These are phyloP conservation scores for Sclerotinia trifoliorum DNA, from an alignment of 2,329 filamentous ascomycete species.

Conservation along the genomic window DNA sequence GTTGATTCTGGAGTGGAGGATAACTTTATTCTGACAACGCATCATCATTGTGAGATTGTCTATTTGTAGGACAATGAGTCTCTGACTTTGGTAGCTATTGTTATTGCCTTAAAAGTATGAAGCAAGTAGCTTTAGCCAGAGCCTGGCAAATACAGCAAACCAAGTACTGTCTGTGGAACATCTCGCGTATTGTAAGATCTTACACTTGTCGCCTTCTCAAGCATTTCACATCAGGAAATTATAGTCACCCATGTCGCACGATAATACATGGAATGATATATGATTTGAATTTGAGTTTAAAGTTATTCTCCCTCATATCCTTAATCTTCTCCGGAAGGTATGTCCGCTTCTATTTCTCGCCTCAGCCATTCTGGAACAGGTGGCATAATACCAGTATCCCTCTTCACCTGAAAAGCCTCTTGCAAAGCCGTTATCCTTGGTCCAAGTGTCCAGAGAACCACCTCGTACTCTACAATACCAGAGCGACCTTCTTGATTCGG, in stretches of 20 bases:
- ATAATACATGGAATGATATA: not conserved
- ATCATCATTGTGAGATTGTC: not conserved
- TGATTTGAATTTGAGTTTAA: not conserved
- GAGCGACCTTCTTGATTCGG: no score
- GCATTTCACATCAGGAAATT: not conserved
- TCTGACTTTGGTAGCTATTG: no score
- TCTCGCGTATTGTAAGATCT: not conserved
- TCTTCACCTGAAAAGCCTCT: no score
- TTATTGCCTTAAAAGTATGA: not conserved
- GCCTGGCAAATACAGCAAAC: not conserved
- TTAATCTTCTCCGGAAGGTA: no score
- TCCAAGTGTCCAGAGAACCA: no score
- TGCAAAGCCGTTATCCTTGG: no score
- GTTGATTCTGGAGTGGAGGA: not conserved
- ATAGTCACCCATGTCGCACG: not conserved
- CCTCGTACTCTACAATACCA: no score
- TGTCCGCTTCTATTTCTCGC: no score
- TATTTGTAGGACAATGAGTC: rapidly evolving
- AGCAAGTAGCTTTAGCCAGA: not conserved
- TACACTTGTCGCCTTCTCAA: not conserved
- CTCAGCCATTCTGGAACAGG: no score
- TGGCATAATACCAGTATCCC: no score
- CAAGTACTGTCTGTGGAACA: not conserved
- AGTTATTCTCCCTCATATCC: not conserved
- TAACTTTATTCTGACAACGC: constrained; percentile 10